Base-by-base conservation (phyloP, 129 eudicot genomes). In the Solidago caesia region DNA sequence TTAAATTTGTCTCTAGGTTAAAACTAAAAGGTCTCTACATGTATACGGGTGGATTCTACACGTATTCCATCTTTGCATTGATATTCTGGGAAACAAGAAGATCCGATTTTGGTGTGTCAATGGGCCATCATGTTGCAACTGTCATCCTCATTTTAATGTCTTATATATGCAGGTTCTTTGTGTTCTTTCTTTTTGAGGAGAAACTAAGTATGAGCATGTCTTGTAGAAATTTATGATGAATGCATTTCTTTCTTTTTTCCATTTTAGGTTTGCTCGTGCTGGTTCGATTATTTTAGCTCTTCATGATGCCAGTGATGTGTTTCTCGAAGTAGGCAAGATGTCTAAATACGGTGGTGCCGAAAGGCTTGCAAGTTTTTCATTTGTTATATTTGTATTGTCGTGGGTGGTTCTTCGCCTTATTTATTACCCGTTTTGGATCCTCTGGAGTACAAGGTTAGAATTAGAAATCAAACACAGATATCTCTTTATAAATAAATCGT, bases 41-140 rank as follows among this genome's bases (percentile, higher is more conserved):
- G 96, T 91, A 82, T 77, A 69, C 82, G 66, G 97, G 92, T 39
- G 97, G 97, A 70, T 91, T 91, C 82, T 91, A 91, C 58, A 79
- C 90, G 3, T 91, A 91, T 72, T 91, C 97, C 59, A 91, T 91
- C 72, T 91, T 91, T 87, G 97, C 97, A 13, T 83, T 91, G 67
- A 83, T 91, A 58, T 91, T 88, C 70, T 91, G 97, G 97, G 97
- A 91, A 82, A 91, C 97, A 60, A 91, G 97, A 77, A 87, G 96
- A 64, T 91, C 97, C 47, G 97, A 91, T 70, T 91, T 91, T 85
- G 96, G 96, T 56, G 97, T 89, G 64, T 91, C 96, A 9, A 91
- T 91, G 97, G 80, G 97, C 5, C 97, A 91, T 80, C 97, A 89
- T 76, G 86, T 89, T 60, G 92, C 97, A 74, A 87, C 97, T 49